Conservation (phyloP, 202 grass and related monocot genomes). For the Carex sylvatica region DNA sequence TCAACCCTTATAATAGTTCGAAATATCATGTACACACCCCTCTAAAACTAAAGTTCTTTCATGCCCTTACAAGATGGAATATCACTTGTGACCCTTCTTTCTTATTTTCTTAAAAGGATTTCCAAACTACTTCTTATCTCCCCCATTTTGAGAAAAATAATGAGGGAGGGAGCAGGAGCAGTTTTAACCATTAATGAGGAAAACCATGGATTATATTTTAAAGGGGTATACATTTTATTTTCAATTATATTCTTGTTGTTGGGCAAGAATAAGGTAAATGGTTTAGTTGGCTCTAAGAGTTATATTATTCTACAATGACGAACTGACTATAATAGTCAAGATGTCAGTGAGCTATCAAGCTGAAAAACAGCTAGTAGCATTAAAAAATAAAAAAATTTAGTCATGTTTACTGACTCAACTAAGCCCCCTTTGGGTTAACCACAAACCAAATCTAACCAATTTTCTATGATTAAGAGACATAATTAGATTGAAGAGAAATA, state of each 20-base stretch:
- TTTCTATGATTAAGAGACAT: neutral
- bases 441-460: neutral
- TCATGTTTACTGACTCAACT: constrained; percentile 5
- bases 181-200: neutral
- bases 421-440: constrained; percentile 11
- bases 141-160: neutral
- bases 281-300: neutral
- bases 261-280: neutral
- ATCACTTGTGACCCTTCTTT: neutral
- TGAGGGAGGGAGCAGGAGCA: neutral
- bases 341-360: neutral
- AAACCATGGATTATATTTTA: neutral
- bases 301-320: neutral
- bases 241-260: neutral
- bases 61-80: neutral
- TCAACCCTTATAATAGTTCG: neutral
- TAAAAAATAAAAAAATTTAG: neutral
- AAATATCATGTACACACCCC: neutral
- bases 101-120: neutral
- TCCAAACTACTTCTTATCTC: neutral
- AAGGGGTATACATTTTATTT: neutral
- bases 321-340: neutral
- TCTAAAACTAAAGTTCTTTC: neutral
- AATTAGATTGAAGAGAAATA: neutral
- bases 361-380: neutral